Evolutionary conservation across 2,329 filamentous ascomycete species (phyloP).

Genomic region (Lasiodiplodia theobromae): DNA sequence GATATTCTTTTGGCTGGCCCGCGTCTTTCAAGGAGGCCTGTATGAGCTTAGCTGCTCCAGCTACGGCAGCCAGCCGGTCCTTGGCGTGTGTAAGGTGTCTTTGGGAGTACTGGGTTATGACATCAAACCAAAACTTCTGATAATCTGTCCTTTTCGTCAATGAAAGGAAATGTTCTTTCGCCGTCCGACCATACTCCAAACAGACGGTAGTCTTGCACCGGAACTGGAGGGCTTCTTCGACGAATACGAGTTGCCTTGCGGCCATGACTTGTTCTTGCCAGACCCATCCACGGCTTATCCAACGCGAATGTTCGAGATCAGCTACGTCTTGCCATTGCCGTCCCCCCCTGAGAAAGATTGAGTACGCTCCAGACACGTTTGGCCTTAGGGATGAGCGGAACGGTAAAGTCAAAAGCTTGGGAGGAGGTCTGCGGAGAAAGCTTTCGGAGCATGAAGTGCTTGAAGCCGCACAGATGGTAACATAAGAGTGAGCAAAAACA

Average conservation of each 20-base stretch:
- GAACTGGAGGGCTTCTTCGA: background rate
- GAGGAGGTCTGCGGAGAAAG: background rate
- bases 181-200: too few relatives aligned
- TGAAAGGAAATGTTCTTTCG: too few relatives aligned
- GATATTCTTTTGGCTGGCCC: background rate
- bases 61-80: background rate
- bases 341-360: background rate
- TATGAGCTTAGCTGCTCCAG: background rate
- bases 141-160: background rate
- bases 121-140: background rate
- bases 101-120: background rate
- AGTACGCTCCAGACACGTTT: background rate
- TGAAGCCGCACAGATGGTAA: slow-evolving; percentile 4
- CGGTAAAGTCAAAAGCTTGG: background rate
- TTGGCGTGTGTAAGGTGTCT: background rate
- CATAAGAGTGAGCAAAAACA: background rate
- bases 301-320: background rate
- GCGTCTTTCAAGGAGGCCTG: background rate
- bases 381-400: background rate
- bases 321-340: too few relatives aligned
- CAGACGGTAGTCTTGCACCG: background rate
- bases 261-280: background rate
- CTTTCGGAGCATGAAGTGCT: background rate
- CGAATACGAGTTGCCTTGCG: background rate
- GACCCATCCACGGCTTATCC: background rate